Percentiles rank a stretch among this genome's conserved stretches.
Evolutionary conservation across 140 eudicot genomes (phyloP).

Genomic region (Stevia rebaudiana): DNA sequence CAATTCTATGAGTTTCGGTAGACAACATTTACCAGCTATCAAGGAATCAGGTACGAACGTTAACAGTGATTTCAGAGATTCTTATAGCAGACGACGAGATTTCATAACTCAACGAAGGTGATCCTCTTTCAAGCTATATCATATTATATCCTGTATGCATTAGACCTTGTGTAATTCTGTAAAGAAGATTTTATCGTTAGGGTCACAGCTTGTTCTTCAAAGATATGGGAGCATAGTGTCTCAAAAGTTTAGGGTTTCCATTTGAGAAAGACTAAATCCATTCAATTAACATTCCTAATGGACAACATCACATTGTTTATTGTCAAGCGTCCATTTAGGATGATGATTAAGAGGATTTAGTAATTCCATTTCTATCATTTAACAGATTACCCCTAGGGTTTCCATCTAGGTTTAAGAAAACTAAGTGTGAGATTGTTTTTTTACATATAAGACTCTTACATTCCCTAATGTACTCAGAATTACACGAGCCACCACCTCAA

Average conservation of each 20-base stretch:
- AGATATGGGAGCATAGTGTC: neutral
- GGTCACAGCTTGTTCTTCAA: neutral
- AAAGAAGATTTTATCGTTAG: neutral
- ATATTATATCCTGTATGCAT: neutral
- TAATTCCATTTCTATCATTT: neutral
- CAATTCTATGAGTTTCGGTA: slow-evolving; percentile 29
- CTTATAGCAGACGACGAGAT: slow-evolving; percentile 12
- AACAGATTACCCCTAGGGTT: neutral
- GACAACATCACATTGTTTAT: neutral
- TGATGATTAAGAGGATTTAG: neutral
- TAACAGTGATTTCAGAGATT: slow-evolving; percentile 4
- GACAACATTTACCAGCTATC: slow-evolving; percentile 26
- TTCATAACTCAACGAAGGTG: slow-evolving; percentile 35
- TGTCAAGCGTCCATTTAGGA: neutral
- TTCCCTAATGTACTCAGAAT: too few species aligned
- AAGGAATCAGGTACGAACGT: slow-evolving; percentile 8
- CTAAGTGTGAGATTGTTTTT: too few species aligned
- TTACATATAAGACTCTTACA: too few species aligned
- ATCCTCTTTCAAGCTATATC: neutral
- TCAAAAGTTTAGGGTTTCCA: neutral
- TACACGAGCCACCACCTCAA: too few species aligned
- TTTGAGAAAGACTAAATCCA: neutral
- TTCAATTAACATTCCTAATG: neutral
- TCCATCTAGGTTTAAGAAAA: neutral
- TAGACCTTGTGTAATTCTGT: neutral